A percentile compares a stretch with the other conserved stretches of the same genome.
phyloP scores from a whole-genome alignment of 768 basidiomycete species.

The Rhodocollybia butyracea region DNA sequence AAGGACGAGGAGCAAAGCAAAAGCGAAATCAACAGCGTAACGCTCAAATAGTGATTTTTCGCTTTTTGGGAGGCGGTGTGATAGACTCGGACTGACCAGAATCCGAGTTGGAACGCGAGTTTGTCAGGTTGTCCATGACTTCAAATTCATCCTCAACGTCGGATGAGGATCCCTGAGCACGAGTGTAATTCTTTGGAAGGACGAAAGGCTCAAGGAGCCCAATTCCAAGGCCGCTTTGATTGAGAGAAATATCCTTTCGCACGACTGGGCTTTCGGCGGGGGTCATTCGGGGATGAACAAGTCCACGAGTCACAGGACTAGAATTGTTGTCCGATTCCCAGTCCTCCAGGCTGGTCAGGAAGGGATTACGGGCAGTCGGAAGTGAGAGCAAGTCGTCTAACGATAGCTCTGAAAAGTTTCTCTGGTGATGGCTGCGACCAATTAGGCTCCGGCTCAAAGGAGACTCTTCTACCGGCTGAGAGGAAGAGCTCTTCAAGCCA shows the following conservation, averaged over 20 bases:
- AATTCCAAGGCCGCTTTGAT: conserved; percentile 43
- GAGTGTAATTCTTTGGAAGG: conserved; percentile 27
- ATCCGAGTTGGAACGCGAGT: background rate
- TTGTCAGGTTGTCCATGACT: background rate
- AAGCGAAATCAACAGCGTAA: conserved; percentile 12
- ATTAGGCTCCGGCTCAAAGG: conserved; percentile 37
- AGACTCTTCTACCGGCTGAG: conserved; percentile 36
- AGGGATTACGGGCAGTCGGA: conserved; percentile 11
- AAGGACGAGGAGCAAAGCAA: conserved; percentile 20
- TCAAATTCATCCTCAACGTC: conserved; percentile 28
- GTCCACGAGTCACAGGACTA: conserved; percentile 22
- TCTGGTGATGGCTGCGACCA: conserved; percentile 22
- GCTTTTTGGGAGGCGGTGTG: conserved; percentile 13
- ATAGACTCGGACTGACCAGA: conserved; percentile 4
- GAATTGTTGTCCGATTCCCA: conserved; percentile 8
- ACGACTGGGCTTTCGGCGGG: conserved; percentile 53
- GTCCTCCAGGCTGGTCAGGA: conserved; percentile 8
- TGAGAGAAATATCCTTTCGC: conserved; percentile 31
- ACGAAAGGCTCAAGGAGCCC: conserved; percentile 57
- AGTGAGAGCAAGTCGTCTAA: conserved; percentile 34
- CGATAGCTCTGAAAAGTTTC: conserved; percentile 30
- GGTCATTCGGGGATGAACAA: conserved; percentile 20
- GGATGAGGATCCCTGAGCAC: background rate
- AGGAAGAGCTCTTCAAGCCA: conserved; percentile 29
- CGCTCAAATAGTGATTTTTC: conserved; percentile 11